Conservation (phyloP, 768 basidiomycete species). For the Agaricus sinodeliciosus region DNA sequence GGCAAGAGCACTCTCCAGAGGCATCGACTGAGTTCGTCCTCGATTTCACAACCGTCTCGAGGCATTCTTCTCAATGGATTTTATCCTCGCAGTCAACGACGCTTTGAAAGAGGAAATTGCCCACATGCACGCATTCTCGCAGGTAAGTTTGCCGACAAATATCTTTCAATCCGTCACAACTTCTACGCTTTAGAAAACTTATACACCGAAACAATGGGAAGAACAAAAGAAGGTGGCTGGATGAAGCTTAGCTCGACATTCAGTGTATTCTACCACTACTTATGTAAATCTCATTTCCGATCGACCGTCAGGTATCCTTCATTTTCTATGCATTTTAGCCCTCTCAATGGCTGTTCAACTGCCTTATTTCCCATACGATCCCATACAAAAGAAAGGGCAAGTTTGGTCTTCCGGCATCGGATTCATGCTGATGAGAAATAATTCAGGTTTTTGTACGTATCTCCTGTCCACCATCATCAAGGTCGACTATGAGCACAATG, state of each 20-base stretch:
- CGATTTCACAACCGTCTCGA: background rate
- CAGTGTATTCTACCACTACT: background rate
- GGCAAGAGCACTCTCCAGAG: slow-evolving; percentile 58
- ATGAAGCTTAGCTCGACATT: background rate
- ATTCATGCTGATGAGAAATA: slow-evolving; percentile 43
- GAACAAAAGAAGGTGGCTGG: slow-evolving; percentile 9
- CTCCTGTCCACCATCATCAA: background rate
- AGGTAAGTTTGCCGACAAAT: slow-evolving; percentile 37
- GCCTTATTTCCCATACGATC: slow-evolving; percentile 69
- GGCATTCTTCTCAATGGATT: background rate
- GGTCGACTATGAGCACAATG: background rate
- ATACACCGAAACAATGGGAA: slow-evolving; percentile 20
- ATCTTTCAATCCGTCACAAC: too few relatives aligned
- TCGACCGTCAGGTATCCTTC: background rate
- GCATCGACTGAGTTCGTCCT: slow-evolving; percentile 59
- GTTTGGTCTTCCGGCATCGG: slow-evolving; percentile 13
- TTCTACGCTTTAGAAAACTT: slow-evolving; percentile 11
- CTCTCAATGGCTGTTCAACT: slow-evolving; percentile 3
- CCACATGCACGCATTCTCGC: slow-evolving; percentile 84
- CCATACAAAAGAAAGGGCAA: slow-evolving; percentile 59
- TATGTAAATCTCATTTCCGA: slow-evolving; percentile 4
- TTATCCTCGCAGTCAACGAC: slow-evolving; percentile 57
- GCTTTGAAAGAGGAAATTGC: slow-evolving; percentile 67
- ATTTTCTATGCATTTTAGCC: background rate
- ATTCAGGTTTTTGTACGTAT: background rate